Conservation (phyloP, 2,329 filamentous ascomycete species). For the Cordyceps tenuipes region DNA sequence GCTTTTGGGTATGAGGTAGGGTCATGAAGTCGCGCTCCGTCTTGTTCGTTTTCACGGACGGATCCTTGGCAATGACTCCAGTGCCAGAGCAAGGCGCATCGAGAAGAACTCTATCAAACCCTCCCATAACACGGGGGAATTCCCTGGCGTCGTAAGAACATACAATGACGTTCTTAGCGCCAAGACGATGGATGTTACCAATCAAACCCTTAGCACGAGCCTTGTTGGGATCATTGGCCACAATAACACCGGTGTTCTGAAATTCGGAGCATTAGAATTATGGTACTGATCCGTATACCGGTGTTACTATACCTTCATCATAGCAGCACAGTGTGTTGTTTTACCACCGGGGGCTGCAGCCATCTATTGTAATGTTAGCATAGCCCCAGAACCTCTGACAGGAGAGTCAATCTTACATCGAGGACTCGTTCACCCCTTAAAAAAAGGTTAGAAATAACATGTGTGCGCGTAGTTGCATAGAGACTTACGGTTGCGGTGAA, state of each 20-base stretch:
- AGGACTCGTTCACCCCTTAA: constrained; percentile 62
- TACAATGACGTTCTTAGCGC: constrained; percentile 87
- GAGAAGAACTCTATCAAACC: constrained; percentile 88
- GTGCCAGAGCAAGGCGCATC: constrained; percentile 96
- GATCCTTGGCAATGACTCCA: constrained; percentile 94
- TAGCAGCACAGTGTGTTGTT: constrained; percentile 88
- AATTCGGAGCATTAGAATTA: background rate
- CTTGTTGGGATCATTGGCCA: constrained; percentile 96
- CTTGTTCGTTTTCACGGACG: constrained; percentile 97
- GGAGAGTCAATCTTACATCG: constrained; percentile 38
- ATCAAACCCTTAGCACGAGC: constrained; percentile 91
- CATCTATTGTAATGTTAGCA: constrained; percentile 40
- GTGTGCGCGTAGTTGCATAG: background rate
- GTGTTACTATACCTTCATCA: constrained; percentile 55
- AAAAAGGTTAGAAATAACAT: background rate
- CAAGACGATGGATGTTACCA: constrained; percentile 92
- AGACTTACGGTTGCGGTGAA: constrained; percentile 70
- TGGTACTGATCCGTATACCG: background rate
- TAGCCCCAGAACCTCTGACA: background rate
- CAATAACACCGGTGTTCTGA: constrained; percentile 80
- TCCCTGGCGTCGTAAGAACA: constrained; percentile 92
- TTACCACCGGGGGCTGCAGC: constrained; percentile 93
- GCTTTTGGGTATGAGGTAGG: constrained; percentile 90
- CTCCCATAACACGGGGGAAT: constrained; percentile 89
- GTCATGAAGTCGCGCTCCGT: constrained; percentile 90